Conservation (phyloP, 331 rosid species). For the Malus hybrid region DNA sequence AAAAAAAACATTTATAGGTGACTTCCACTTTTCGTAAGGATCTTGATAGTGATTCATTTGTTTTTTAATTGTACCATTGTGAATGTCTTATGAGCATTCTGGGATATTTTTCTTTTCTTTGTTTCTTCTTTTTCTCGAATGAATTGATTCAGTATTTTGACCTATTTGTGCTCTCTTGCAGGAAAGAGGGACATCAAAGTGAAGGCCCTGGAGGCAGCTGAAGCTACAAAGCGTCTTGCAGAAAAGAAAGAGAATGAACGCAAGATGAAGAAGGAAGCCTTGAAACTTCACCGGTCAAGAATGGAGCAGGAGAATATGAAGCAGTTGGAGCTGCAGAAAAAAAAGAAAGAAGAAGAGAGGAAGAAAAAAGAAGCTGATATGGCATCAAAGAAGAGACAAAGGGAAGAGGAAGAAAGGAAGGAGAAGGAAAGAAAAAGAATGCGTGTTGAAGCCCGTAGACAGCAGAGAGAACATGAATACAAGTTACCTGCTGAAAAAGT, state of each 20-base stretch:
- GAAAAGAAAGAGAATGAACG: slow-evolving; percentile 91
- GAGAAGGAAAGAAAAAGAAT: slow-evolving; percentile 73
- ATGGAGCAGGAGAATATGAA: slow-evolving; percentile 50
- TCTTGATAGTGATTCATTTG: not conserved
- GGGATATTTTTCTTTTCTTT: not conserved
- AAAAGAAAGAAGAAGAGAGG: slow-evolving; percentile 62
- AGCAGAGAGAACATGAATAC: slow-evolving; percentile 45
- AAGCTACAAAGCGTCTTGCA: slow-evolving; percentile 65
- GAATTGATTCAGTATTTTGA: not conserved
- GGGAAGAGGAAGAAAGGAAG: slow-evolving; percentile 76
- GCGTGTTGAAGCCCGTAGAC: slow-evolving; percentile 56
- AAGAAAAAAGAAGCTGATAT: slow-evolving; percentile 65
- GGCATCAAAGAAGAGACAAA: slow-evolving; percentile 73
- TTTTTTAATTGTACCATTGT: not conserved
- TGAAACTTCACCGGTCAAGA: slow-evolving; percentile 58
- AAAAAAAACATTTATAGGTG: not conserved
- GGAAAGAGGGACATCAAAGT: slow-evolving; percentile 90
- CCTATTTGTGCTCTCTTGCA: slow-evolving; percentile 22
- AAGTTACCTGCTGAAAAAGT: slow-evolving; percentile 51
- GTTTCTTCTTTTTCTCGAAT: not conserved
- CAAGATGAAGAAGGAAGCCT: slow-evolving; percentile 74
- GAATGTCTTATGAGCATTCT: not conserved
- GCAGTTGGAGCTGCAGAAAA: slow-evolving; percentile 60
- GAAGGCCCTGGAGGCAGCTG: slow-evolving; percentile 87
- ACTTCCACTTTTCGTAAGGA: not conserved